Evolutionary conservation across 2,329 filamentous ascomycete genomes (phyloP), one percentile per base, ranked within the genome.

Genomic region (Cordyceps javanica): DNA sequence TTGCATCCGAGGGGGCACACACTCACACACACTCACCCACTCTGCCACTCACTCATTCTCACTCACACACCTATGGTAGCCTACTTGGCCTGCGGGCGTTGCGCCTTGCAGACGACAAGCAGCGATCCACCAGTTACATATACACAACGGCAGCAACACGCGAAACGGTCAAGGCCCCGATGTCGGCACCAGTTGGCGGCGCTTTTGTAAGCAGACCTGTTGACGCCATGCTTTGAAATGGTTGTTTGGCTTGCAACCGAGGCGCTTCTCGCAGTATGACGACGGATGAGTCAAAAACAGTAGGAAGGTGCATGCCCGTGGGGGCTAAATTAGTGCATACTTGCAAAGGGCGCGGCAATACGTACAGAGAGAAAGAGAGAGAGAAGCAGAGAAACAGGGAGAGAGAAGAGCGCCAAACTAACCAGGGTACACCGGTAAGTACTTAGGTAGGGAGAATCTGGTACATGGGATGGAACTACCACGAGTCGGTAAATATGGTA

Each of bases 91-190:
- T 51, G 34, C n/a, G 13, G 7, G 44, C 14, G 39, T 54, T n/a
- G 51, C 39, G 51, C 39, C 38, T 54, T 52, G 50, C 25, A 41
- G 50, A 42, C 11, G 50, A 52, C 50, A 30, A 28, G 50, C 9
- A 16, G 36, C 50, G 50, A 41, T 42, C 50, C 50, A 42, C 50
- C 46, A 26, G 32, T 11, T 32, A 48, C 28, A 48, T 21, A 28
- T 26, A 19, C 30, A 50, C 5, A 38, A 26, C n/a, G 19, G 30
- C 7, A 38, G 46, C 46, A 50, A 50, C 19, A 50, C 46, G 25
- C 9, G 16, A 13, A 42, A 10, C 36, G 16, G 36, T 19, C 16
- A 5, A 5, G 30, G 16, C 14, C 51, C 51, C 39, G 51, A 54
- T 54, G 51, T 54, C 39, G 51, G 51, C 25, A n/a, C 32, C 19